A percentile compares a stretch with the other conserved stretches of the same genome.
Evolutionary conservation across 78 protist genomes (phyloP).

Genomic region (Dictyostelium purpureum): DNA sequence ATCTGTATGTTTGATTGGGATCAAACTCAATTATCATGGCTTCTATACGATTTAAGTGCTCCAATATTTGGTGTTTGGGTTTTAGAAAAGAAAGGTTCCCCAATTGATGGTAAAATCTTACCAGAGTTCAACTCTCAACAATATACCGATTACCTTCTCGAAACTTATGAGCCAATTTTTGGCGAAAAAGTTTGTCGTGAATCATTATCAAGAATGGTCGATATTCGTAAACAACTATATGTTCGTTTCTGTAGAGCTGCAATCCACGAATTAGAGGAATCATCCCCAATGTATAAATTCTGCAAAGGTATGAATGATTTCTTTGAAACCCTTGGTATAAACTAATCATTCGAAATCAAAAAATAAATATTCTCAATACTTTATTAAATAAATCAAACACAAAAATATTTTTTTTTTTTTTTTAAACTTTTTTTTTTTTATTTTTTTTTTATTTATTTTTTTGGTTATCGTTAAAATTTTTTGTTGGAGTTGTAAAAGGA

Average conservation of each 20-base stretch:
- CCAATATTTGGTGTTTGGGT: constrained; percentile 68
- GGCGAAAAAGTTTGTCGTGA: constrained; percentile 49
- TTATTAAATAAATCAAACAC: too few relatives aligned
- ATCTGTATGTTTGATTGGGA: constrained; percentile 84
- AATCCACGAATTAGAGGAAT: constrained; percentile 28
- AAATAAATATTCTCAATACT: too few relatives aligned
- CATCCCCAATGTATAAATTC: constrained; percentile 56
- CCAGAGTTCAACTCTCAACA: constrained; percentile 10
- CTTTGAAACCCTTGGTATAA: too few relatives aligned
- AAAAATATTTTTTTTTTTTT: too few relatives aligned
- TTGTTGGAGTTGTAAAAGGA: not conserved
- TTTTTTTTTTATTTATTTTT: too few relatives aligned
- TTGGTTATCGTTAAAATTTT: too few relatives aligned
- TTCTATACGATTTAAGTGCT: constrained; percentile 62
- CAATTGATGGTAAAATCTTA: not conserved
- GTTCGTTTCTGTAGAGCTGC: constrained; percentile 72
- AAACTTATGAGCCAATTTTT: constrained; percentile 64
- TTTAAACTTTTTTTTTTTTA: too few relatives aligned
- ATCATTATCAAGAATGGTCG: constrained; percentile 67
- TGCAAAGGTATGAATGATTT: constrained; percentile 44
- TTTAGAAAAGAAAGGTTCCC: constrained; percentile 28
- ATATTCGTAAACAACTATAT: constrained; percentile 74
- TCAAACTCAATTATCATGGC: constrained; percentile 64
- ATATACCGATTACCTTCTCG: constrained; percentile 45
- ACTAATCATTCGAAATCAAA: too few relatives aligned